Base-by-base conservation (phyloP, 2,329 filamentous ascomycete species). In the Exophiala phaeomuriformis region DNA sequence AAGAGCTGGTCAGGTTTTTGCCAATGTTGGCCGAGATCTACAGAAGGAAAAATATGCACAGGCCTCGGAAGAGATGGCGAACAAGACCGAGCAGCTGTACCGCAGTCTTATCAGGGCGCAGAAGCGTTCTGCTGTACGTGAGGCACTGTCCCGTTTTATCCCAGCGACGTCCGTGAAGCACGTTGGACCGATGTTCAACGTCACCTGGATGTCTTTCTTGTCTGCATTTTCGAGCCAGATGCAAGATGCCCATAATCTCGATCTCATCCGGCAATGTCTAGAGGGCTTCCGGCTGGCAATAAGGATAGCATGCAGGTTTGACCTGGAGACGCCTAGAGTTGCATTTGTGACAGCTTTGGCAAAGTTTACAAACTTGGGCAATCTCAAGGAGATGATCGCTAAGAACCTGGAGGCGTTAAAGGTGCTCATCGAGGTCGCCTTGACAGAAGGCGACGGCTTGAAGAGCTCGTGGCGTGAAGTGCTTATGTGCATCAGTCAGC, bases 151-250 rank as follows among this genome's bases (percentile, higher is more conserved):
- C 71, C 83, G 75, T 53, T 98, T 93, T 69, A 94, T 98, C 51
- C 87, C 89, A 1, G 93, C 93, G 2, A 93, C 89, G 1, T 97
- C 90, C 0, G 90, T 89, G 68, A 91, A 89, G 64, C 93, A 98
- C 68, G 87, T 96, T 47, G 93, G 93, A 0, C 90, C 93, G 0
- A 98, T 98, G 93, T 97, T 98, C 66, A 90, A 95, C 64, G 90
- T 95, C 28, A 94, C 90, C 0, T 98, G 93, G 93, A 98, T 97
- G 91, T 95, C 91, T 6, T 94, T 96, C 69, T 86, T 98, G 65
- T 97, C 91, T 3, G 90, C 90, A 0, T 78, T 98, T 29, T 96
- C 91, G 1, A 90, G 88, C 47, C 88, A 94, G 62, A 90, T 93
- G 68, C 93, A 97, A 64, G 90, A 95, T 66, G 86, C 88, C 0